phyloP scores from a whole-genome alignment of 306 rosid species.

The Styphnolobium japonicum region DNA sequence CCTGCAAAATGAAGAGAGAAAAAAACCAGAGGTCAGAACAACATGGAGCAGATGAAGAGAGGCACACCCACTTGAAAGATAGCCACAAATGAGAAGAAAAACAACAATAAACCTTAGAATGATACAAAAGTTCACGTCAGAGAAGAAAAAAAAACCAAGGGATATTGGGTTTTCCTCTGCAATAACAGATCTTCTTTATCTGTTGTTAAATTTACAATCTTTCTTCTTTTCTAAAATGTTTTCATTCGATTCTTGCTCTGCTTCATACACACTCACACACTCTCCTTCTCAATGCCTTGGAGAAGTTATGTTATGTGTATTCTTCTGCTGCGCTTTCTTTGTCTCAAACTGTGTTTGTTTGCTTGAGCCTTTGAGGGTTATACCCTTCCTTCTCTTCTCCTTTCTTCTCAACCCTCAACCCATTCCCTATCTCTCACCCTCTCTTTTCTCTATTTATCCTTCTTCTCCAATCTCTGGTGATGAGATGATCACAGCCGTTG shows the following conservation, averaged over 20 bases:
- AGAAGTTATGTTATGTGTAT: neutral
- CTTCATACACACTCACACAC: neutral
- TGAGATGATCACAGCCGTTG: neutral
- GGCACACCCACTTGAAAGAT: neutral
- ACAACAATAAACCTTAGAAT: constrained; percentile 24
- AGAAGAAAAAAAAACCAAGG: neutral
- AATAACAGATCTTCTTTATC: neutral
- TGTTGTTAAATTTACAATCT: neutral
- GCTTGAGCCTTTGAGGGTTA: neutral
- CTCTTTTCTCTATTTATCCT: neutral
- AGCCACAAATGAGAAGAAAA: neutral
- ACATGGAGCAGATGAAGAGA: neutral
- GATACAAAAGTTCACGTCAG: neutral
- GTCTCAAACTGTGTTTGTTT: neutral
- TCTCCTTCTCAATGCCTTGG: too few relatives aligned
- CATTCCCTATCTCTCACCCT: too few relatives aligned
- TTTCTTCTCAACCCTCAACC: too few relatives aligned
- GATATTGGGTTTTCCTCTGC: neutral
- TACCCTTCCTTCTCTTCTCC: neutral
- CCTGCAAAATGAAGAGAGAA: neutral
- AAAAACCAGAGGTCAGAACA: neutral
- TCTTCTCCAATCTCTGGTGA: neutral
- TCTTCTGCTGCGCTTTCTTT: neutral
- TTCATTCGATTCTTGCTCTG: neutral
- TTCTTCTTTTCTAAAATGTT: neutral